A percentile compares a stretch with the other conserved stretches of the same genome.
These are phyloP conservation scores for Melaleuca alternifolia DNA, from an alignment of 345 rosid species.

Conservation along the genomic window DNA sequence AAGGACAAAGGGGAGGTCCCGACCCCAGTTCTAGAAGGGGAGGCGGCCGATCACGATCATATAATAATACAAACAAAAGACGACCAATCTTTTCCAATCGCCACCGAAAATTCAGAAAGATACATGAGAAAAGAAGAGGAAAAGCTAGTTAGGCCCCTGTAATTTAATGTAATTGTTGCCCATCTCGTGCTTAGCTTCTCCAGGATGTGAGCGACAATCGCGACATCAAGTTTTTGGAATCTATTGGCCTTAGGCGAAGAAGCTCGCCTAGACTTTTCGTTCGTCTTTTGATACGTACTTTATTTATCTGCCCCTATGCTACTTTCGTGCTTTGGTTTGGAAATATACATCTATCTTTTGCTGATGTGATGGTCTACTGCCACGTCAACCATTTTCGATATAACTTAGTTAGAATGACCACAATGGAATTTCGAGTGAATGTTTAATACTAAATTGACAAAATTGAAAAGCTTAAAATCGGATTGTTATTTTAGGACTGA, in stretches of 20 bases:
- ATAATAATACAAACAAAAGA: background rate
- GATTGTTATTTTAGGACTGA: fast-evolving
- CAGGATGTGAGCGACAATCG: background rate
- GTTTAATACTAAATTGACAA: background rate
- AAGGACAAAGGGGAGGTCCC: background rate
- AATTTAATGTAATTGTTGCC: background rate
- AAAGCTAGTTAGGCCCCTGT: background rate
- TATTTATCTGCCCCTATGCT: background rate
- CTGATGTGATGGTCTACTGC: fast-evolving
- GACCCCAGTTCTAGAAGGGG: background rate
- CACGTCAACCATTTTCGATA: background rate
- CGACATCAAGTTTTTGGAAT: background rate
- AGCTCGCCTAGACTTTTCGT: background rate
- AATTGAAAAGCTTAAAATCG: background rate
- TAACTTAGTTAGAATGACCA: background rate
- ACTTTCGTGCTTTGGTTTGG: background rate
- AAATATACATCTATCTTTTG: background rate
- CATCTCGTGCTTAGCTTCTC: background rate
- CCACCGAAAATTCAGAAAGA: background rate
- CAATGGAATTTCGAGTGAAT: background rate
- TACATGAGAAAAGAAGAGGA: background rate
- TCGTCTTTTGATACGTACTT: fast-evolving
- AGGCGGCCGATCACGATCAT: background rate
- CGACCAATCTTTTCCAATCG: background rate
- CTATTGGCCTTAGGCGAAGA: background rate